Evolutionary conservation across 768 basidiomycete genomes (phyloP).

Genomic region (Pulveroboletus sp.): DNA sequence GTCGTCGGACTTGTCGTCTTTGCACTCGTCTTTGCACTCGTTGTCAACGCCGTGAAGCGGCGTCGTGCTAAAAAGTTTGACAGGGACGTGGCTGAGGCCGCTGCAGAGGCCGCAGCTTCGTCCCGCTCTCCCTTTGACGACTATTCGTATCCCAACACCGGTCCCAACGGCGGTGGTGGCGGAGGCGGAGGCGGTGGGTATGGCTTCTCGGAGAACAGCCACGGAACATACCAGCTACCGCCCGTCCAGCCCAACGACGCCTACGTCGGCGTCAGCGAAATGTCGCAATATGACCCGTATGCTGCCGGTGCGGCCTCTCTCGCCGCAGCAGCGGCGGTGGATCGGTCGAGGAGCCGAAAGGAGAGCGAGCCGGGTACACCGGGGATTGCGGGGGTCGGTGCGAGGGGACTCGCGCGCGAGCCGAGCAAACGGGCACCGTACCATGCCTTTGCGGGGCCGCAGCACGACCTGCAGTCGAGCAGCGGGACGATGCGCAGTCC

Average conservation of each 20-base stretch:
- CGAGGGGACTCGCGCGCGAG: constrained; percentile 28
- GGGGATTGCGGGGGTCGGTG: constrained; percentile 39
- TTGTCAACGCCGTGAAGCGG: constrained; percentile 56
- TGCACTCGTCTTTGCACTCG: constrained; percentile 46
- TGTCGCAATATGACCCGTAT: constrained; percentile 39
- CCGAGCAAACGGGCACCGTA: constrained; percentile 34
- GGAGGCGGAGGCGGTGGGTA: constrained; percentile 25
- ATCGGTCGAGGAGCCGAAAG: constrained; percentile 23
- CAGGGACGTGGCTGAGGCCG: constrained; percentile 70
- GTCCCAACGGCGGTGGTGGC: constrained; percentile 13
- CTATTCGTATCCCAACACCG: constrained; percentile 28
- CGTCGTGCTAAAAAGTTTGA: constrained; percentile 66
- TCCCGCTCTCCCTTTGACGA: constrained; percentile 54
- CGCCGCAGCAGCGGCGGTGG: constrained; percentile 20
- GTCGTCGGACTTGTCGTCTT: constrained; percentile 64
- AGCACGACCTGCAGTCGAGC: constrained; percentile 14
- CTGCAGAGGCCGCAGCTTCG: constrained; percentile 57
- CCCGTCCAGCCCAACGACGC: constrained; percentile 41
- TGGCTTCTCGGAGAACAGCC: constrained; percentile 48
- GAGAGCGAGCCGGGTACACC: constrained; percentile 35
- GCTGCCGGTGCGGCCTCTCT: constrained; percentile 20
- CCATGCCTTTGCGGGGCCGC: constrained; percentile 38
- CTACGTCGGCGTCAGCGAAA: constrained; percentile 55
- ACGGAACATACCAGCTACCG: constrained; percentile 56
- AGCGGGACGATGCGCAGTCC: constrained; percentile 15